phyloP scores from a whole-genome alignment of 805 yeast genomes.

The Candida namnaoensis region DNA sequence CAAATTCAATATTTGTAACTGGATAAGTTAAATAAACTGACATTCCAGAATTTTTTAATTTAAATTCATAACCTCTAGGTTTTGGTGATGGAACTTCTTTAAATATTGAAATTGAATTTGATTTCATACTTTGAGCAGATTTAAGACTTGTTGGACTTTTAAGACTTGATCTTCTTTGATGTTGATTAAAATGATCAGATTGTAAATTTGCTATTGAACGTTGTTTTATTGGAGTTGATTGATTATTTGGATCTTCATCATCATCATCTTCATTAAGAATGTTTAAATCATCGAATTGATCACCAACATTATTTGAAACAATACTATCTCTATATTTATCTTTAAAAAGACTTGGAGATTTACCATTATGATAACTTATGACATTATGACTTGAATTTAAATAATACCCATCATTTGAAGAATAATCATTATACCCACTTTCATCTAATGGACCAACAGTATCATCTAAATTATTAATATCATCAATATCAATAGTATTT shows the following conservation, averaged over 20 bases:
- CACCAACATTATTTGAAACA: neutral
- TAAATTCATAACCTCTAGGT: slow-evolving; percentile 16
- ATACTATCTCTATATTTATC: no score
- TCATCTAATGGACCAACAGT: neutral
- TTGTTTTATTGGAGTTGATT: no score
- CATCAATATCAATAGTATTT: neutral
- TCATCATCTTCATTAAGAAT: no score
- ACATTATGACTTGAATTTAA: no score
- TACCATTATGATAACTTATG: no score
- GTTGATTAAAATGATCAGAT: neutral
- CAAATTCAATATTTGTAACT: slow-evolving; percentile 9
- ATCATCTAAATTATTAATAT: neutral
- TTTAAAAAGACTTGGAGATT: no score
- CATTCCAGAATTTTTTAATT: slow-evolving; percentile 7
- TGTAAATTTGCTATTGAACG: no score
- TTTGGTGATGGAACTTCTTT: slow-evolving; percentile 6
- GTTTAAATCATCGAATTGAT: no score
- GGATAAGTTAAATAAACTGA: slow-evolving; percentile 16
- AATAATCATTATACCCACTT: neutral
- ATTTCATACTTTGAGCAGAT: neutral
- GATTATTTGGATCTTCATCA: no score
- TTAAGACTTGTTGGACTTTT: neutral
- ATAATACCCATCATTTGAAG: neutral
- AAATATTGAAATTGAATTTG: slow-evolving; percentile 5
- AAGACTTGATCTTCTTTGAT: neutral